phyloP scores from a whole-genome alignment of 176 grass and related monocot species.

The Oryza rufipogon region DNA sequence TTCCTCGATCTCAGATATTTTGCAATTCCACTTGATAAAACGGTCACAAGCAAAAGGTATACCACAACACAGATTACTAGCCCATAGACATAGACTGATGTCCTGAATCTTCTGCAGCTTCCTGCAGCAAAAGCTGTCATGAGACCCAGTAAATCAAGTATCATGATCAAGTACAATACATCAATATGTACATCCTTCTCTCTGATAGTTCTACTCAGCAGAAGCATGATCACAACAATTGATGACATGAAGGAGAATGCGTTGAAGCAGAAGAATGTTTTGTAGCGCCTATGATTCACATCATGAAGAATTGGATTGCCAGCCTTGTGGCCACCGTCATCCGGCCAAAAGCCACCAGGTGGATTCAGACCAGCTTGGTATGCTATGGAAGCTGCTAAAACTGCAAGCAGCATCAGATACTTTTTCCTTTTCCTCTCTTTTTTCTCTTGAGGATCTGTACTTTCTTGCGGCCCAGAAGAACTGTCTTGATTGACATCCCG shows the following conservation, averaged over 20 bases:
- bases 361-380: slow-evolving; percentile 61
- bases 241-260: slow-evolving; percentile 44
- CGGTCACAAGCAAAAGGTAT: background rate
- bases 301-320: slow-evolving; percentile 39
- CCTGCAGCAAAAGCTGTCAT: slow-evolving; percentile 48
- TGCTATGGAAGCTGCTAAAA: slow-evolving; percentile 46
- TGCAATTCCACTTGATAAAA: slow-evolving; percentile 13
- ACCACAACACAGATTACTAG: background rate
- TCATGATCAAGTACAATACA: slow-evolving; percentile 31
- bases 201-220: slow-evolving; percentile 24
- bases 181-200: background rate
- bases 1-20: background rate
- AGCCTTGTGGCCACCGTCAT: slow-evolving; percentile 6
- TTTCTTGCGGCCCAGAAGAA: background rate
- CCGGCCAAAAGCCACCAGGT: slow-evolving; percentile 46
- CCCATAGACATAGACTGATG: slow-evolving; percentile 40
- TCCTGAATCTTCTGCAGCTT: slow-evolving; percentile 43
- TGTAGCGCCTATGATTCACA: background rate
- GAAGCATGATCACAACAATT: slow-evolving; percentile 36
- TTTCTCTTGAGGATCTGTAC: background rate
- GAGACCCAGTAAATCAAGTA: slow-evolving; percentile 49
- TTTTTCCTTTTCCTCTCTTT: slow-evolving; percentile 31
- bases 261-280: slow-evolving; percentile 45
- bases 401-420: slow-evolving; percentile 59
- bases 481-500: no score